phyloP scores from a whole-genome alignment of 305 asterid genomes.

The Plantago coronopus region DNA sequence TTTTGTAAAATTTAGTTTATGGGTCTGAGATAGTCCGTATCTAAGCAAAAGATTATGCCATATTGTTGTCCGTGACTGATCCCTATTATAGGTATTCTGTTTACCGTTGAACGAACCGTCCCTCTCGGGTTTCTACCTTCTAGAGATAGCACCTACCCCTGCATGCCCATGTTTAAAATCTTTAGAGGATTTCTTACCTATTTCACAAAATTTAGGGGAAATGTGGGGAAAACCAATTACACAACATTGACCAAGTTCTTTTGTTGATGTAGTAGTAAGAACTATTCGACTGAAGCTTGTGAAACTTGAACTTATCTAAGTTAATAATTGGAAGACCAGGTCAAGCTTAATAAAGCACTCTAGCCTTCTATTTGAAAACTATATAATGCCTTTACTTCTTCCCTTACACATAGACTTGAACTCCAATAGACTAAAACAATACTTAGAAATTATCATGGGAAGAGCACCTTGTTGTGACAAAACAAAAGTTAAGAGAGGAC shows the following conservation, averaged over 20 bases:
- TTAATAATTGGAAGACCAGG: constrained; percentile 27
- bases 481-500: constrained; percentile 52
- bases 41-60: too few relatives aligned
- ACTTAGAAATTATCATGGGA: constrained; percentile 33
- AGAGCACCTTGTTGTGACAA: constrained; percentile 65
- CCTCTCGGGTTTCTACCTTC: too few relatives aligned
- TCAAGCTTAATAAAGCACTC: constrained; percentile 26
- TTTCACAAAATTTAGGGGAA: constrained; percentile 10
- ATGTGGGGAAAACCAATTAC: background rate
- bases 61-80: too few relatives aligned
- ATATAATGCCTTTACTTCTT: background rate
- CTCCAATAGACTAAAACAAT: background rate
- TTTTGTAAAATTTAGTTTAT: too few relatives aligned
- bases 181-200: too few relatives aligned
- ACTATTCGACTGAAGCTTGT: background rate
- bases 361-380: background rate
- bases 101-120: too few relatives aligned
- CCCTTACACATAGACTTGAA: background rate
- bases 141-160: too few relatives aligned
- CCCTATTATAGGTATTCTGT: too few relatives aligned
- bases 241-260: constrained; percentile 38
- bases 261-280: constrained; percentile 15
- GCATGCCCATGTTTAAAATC: too few relatives aligned
- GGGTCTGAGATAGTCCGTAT: too few relatives aligned
- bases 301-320: too few relatives aligned